Evolutionary conservation across 1,284 basidiomycete genomes (phyloP), one percentile per base, ranked within the genome.

Genomic region (Pyrrhoderma lamaoense): DNA sequence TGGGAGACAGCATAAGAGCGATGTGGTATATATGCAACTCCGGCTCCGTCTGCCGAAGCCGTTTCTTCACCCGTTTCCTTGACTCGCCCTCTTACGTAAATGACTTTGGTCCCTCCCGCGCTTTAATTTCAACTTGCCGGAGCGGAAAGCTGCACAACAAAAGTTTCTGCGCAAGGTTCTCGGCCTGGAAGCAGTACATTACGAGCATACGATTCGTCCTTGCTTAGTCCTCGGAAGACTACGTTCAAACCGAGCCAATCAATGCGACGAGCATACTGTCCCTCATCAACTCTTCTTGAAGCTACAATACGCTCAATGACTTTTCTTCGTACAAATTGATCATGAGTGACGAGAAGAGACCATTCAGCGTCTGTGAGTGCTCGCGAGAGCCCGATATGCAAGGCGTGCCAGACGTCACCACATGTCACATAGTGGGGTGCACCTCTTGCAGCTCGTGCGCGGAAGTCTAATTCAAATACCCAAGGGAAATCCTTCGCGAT

Each of bases 321-420:
- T 51, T 69, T 65, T 63, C 70, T 74, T 67, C 67, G 25, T 62
- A 62, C 51, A 68, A 64, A n/a, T 69, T 61, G 19, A 47, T 57
- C 65, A 16, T 40, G n/a, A 66, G 43, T 60, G 19, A 67, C 60
- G 5, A 76, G 63, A 31, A 79, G 62, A 0, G 77, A 77, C 81
- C 81, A 83, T 59, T 83, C 82, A 3, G 78, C 79, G 54, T 82
- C 77, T 2, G 57, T 70, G 14, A 84, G 66, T 11, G 69, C 70
- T 47, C 72, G 66, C 45, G 80, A 75, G 25, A 84, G 64, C 39
- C 66, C 71, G 4, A 62, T 55, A 54, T 76, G 64, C 14, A 84
- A 45, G 2, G 70, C 74, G 36, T 74, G 71, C 69, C 80, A 83
- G 2, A 83, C 64, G 16, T 68, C 67, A 47, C 72, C 68, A 54